Evolutionary conservation across 768 basidiomycete species (phyloP).

Genomic region (Agaricus sinodeliciosus): DNA sequence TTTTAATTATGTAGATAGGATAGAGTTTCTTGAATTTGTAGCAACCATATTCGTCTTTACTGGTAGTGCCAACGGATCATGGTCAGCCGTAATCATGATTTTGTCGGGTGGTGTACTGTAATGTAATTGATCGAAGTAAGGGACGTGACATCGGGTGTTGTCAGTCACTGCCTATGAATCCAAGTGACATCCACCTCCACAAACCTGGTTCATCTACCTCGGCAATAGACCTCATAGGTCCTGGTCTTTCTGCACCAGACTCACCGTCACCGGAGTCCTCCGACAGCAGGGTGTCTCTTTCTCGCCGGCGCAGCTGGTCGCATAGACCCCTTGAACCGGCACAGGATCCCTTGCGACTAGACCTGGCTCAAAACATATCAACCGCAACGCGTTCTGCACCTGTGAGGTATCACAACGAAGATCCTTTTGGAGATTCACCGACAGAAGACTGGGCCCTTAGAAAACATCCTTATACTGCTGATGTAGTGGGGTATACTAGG

Average conservation of each 20-base stretch:
- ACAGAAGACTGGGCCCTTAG: slow-evolving; percentile 24
- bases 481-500: slow-evolving; percentile 24
- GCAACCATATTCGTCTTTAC: too few relatives aligned
- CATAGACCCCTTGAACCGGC: slow-evolving; percentile 32
- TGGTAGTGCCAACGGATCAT: too few relatives aligned
- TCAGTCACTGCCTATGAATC: slow-evolving; percentile 24
- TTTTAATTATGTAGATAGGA: too few relatives aligned
- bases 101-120: not conserved
- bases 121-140: not conserved
- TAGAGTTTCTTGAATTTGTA: too few relatives aligned
- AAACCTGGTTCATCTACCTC: slow-evolving; percentile 39
- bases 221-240: slow-evolving; percentile 46
- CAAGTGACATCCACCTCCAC: slow-evolving; percentile 25
- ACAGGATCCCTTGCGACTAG: slow-evolving; percentile 41
- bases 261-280: slow-evolving; percentile 55
- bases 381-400: not conserved
- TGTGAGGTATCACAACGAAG: slow-evolving; percentile 5
- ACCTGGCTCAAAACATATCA: slow-evolving; percentile 14
- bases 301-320: slow-evolving; percentile 61
- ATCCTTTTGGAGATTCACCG: slow-evolving; percentile 42
- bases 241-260: slow-evolving; percentile 41
- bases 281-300: slow-evolving; percentile 28
- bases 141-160: not conserved
- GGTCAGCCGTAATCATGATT: too few relatives aligned
- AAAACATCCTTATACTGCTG: slow-evolving; percentile 26